Evolutionary conservation across 2,329 filamentous ascomycete genomes (phyloP), one percentile per base, ranked within the genome.

Genomic region (Fusarium sp.): DNA sequence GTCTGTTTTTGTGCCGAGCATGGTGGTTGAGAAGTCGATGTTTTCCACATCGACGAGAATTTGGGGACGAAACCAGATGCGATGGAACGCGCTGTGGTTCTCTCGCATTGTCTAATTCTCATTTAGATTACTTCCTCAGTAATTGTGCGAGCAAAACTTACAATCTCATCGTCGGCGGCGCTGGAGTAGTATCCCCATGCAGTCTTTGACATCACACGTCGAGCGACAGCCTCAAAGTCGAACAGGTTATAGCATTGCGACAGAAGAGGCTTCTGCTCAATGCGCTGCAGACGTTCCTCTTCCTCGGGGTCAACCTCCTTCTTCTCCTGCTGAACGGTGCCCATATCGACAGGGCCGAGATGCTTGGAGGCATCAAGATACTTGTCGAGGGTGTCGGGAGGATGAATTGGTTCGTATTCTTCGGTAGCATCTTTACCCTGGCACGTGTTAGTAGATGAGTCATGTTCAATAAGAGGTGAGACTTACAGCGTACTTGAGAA

Each of bases 101-200:
- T 98, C 95, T 73, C 95, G 91, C 86, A 98, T 87, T 0, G 96
- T 98, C 93, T 97, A 38, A 31, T 35, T 35, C 77, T 19, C 15
- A 31, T 73, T 73, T 29, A 72, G 68, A 11, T 48, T 16, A 19
- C 29, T 10, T 21, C 10, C 31, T 37, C 33, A 33, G 11, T 21
- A 10, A 31, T n/a, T 48, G 23, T 44, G 18, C 38, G 33, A 25
- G 27, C 23, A 15, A n/a, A 23, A n/a, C 79, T 51, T 70, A 83
- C 82, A 73, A 84, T 84, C 74, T 84, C 83, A 63, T 84, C 83
- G 35, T 84, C 83, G 0, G 95, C 94, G 63, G 94, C 95, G 79
- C 93, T 96, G 2, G 94, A 97, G 82, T 99, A 99, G 84, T 99
- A 99, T 31, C 93, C 96, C 96, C 96, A 99, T 0, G 95, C 95